These are phyloP conservation scores for Sphagnum fallax DNA, from an alignment of 228 moss, liverwort and hornwort genomes.

Conservation along the genomic window DNA sequence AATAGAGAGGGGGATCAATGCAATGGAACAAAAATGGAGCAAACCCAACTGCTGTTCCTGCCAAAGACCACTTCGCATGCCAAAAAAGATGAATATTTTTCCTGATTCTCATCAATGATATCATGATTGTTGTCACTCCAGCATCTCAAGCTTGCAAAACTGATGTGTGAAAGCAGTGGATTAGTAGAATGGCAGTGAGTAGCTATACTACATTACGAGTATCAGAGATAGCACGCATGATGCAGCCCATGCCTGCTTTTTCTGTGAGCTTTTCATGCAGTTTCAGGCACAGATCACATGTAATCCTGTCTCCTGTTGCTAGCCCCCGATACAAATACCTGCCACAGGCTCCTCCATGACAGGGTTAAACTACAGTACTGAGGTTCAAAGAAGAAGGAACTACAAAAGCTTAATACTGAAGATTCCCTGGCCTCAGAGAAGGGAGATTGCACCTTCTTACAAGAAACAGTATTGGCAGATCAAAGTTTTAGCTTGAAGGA, in stretches of 20 bases:
- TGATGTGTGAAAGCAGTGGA: neutral
- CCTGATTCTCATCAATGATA: too few species aligned
- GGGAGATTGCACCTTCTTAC: neutral
- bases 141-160: too few species aligned
- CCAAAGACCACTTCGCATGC: too few species aligned
- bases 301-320: slow-evolving; percentile 86
- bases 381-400: too few species aligned
- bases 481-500: neutral
- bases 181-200: neutral
- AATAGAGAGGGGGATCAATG: too few species aligned
- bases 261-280: slow-evolving; percentile 84
- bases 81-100: too few species aligned
- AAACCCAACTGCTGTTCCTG: too few species aligned
- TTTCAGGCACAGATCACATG: slow-evolving; percentile 86
- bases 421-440: too few species aligned
- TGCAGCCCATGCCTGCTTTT: slow-evolving; percentile 86
- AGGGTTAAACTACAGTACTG: too few species aligned
- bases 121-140: too few species aligned
- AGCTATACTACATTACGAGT: slow-evolving; percentile 74
- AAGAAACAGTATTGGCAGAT: neutral
- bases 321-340: slow-evolving; percentile 88
- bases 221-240: slow-evolving; percentile 85
- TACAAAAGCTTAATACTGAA: too few species aligned
- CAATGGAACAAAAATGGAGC: too few species aligned
- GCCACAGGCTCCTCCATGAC: slow-evolving; percentile 1